Percentiles rank a stretch among this genome's conserved stretches.
Evolutionary conservation across 1,139 yeast genomes (phyloP).

Genomic region (Taphrina deformans): DNA sequence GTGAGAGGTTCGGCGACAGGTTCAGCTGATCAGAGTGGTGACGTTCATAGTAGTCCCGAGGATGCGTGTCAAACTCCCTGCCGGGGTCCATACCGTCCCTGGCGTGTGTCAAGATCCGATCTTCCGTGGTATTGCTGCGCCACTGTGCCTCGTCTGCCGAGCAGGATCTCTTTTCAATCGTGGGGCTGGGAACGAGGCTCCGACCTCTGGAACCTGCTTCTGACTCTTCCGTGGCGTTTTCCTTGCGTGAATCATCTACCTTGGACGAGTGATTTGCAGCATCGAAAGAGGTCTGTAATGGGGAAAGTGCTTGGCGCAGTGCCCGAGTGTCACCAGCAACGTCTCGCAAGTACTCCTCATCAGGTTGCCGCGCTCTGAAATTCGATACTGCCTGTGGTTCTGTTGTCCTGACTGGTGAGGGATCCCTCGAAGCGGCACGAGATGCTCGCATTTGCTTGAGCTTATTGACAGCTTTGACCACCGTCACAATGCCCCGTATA

Average conservation of each 20-base stretch:
- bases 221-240: not conserved
- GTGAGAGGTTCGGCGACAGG: not conserved
- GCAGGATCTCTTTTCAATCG: conserved; percentile 8
- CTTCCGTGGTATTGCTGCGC: conserved; percentile 9
- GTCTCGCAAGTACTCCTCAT: conserved; percentile 15
- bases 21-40: conserved; percentile 11
- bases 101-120: conserved; percentile 19
- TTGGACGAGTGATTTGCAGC: not conserved
- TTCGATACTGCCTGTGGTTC: not conserved
- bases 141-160: conserved; percentile 12
- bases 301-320: not conserved
- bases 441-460: conserved; percentile 31
- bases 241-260: not conserved
- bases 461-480: conserved; percentile 37
- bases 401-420: not conserved
- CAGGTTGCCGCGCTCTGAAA: not conserved
- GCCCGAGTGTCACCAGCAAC: not conserved
- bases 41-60: not conserved
- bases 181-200: not conserved
- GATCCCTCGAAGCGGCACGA: conserved; percentile 16
- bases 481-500: conserved; percentile 37
- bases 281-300: not conserved
- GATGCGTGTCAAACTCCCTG: conserved; percentile 13
- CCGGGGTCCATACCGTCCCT: conserved; percentile 19
- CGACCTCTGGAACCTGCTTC: not conserved